These are phyloP conservation scores for Globisporangium paddicum DNA, from an alignment of 352 stramenopile genomes.

Conservation along the genomic window DNA sequence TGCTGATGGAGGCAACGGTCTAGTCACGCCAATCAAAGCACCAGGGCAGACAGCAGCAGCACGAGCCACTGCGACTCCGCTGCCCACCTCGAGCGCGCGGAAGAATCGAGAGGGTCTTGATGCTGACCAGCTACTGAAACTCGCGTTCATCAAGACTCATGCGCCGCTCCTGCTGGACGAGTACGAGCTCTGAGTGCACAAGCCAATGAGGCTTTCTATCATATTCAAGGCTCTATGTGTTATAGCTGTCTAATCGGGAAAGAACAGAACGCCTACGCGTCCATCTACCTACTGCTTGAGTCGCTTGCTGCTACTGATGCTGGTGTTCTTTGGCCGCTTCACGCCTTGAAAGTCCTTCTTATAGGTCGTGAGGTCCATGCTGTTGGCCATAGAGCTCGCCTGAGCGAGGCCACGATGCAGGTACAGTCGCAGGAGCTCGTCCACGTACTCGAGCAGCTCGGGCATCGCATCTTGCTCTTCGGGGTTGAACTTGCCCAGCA, in stretches of 20 bases:
- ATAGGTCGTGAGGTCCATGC: constrained; percentile 62
- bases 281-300: not conserved
- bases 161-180: not conserved
- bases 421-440: constrained; percentile 77
- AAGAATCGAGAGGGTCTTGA: not conserved
- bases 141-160: constrained; percentile 9
- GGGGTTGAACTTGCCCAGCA: constrained; percentile 69
- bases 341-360: constrained; percentile 27
- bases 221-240: not conserved
- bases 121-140: constrained; percentile 3
- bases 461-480: constrained; percentile 76
- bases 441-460: constrained; percentile 55
- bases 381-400: constrained; percentile 70
- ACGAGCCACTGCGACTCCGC: not conserved
- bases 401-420: constrained; percentile 74
- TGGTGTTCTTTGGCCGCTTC: constrained; percentile 11
- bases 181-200: not conserved
- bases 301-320: constrained; percentile 19
- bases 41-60: not conserved
- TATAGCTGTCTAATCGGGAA: not conserved
- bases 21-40: not conserved
- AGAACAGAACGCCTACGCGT: not conserved
- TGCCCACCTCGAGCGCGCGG: not conserved
- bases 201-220: not conserved
- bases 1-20: not conserved